Base-by-base conservation (phyloP, 495 filamentous ascomycete species). In the Apodospora peruviana region DNA sequence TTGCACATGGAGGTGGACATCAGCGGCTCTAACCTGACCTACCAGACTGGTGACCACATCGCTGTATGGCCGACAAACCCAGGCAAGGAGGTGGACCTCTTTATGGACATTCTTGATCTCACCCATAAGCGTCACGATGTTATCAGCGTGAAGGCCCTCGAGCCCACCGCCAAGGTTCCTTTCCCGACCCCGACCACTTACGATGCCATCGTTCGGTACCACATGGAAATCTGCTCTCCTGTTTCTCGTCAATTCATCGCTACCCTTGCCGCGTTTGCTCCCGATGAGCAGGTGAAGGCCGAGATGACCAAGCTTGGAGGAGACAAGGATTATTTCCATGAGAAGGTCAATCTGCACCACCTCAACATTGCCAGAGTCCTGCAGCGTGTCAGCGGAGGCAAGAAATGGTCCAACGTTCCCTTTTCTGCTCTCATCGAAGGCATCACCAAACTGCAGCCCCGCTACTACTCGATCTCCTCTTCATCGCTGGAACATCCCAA, bases 401-500 rank as follows among this genome's bases (percentile, higher is more conserved):
- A 87, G 70, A 77, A 78, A 39, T 99, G 94, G 86, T 68, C 78
- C 18, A 82, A 80, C 39, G 81, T 96, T 39, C 94, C 93, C 14
- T 97, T 99, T 72, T 96, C 94, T 5, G 80, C 91, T 56, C 81
- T 97, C 53, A 93, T 97, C 53, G 93, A 99, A 73, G 87, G 90
- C 53, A 66, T 97, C 45, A 86, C 86, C 70, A 96, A 95, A 74
- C 81, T 99, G 39, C 93, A 97, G 62, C 91, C 94, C 8, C 88
- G 93, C 23, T 99, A 97, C 76, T 99, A 99, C 75, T 97, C 94
- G 20, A 99, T 99, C 66, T 99, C 93, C 19, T 97, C 94, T 0
- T 96, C 91, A 0, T 96, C 93, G 19, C 66, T 89, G 9, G 93
- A 95, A 34, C 91, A 99, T 52, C 91, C 93, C 68, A 84, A 94